A percentile compares a stretch with the other conserved stretches of the same genome.
phyloP scores from a whole-genome alignment of 2,329 filamentous ascomycete species.

The Aspergillus hortae region DNA sequence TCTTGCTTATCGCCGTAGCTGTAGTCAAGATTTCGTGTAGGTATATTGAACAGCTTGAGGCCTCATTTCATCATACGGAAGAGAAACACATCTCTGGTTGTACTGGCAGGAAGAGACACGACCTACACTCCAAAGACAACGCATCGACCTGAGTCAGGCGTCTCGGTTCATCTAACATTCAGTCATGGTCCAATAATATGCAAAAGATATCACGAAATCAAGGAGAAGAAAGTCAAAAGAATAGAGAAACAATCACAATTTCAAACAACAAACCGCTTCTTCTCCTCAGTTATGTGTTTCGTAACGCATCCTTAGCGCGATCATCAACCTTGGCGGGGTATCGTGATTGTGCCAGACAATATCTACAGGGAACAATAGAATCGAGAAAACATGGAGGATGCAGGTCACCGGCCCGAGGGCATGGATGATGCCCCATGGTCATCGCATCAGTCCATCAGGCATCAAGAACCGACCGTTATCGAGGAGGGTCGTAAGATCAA shows the following conservation, averaged over 20 bases:
- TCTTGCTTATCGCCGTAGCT: not conserved
- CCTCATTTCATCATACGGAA: no score
- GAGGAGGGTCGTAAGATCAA: constrained; percentile 33
- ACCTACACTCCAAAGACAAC: not conserved
- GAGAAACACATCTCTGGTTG: no score
- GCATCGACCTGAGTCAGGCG: not conserved
- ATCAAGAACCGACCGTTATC: constrained; percentile 35
- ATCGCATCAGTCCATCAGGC: constrained; percentile 12
- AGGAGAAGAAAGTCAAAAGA: not conserved
- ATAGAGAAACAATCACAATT: not conserved
- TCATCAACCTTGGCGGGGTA: not conserved
- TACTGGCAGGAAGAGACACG: no score
- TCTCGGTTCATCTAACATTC: not conserved
- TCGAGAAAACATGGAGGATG: not conserved
- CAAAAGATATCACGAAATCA: not conserved
- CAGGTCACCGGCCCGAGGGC: not conserved
- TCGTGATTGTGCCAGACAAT: constrained; percentile 1
- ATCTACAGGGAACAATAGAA: not conserved
- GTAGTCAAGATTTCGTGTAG: no score
- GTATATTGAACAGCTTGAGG: no score
- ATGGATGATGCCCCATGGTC: not conserved
- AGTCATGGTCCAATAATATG: not conserved
- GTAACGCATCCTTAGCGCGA: not conserved
- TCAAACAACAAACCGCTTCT: not conserved
- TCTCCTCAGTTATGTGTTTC: not conserved